Evolutionary conservation across 1,284 basidiomycete genomes (phyloP), one percentile per base, ranked within the genome.

Genomic region (Takashimella tepidaria): DNA sequence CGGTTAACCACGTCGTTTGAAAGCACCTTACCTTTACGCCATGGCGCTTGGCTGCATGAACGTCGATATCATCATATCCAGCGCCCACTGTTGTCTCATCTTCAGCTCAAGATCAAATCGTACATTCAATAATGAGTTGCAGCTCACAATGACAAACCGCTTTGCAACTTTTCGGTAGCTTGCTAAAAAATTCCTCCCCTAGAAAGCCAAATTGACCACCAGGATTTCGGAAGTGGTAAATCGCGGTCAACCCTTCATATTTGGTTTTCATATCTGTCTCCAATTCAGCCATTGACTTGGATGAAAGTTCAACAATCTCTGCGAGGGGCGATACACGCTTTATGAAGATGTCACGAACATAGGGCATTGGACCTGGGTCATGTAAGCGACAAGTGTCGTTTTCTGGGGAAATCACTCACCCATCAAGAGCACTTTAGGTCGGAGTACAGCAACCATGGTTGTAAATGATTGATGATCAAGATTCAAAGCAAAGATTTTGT

Each of bases 21-120:
- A n/a, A n/a, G n/a, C n/a, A n/a, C n/a, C 56, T 47, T 22, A 58
- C 59, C n/a, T 37, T 46, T 24, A 61, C 46, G n/a, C 57, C 56
- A 24, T 53, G 42, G 45, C 51, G 51, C 22, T 52, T 59, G 72
- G 85, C 87, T 3, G 84, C 85, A 3, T 73, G 67, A 8, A 89
- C 82, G 66, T 90, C 85, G 57, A 91, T 49, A n/a, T 55, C 51
- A 41, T 59, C 58, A 53, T 61, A 57, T 11, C 55, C 55, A 19
- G 55, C 55, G 11, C 55, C 55, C 13, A 57, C 89, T 89, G 70
- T 89, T 37, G 31, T 37, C 16, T 86, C 0, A 85, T 86, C 59
- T 90, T 88, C 84, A 86, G 89, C 63, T 84, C 84, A 48, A 90
- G 79, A n/a, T 77, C 4, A 85, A 81, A 10, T 89, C 77, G 0